A percentile compares a stretch with the other conserved stretches of the same genome.
Conservation (phyloP, 192 early-diverging fungal species). For the Paraglomus occultum region DNA sequence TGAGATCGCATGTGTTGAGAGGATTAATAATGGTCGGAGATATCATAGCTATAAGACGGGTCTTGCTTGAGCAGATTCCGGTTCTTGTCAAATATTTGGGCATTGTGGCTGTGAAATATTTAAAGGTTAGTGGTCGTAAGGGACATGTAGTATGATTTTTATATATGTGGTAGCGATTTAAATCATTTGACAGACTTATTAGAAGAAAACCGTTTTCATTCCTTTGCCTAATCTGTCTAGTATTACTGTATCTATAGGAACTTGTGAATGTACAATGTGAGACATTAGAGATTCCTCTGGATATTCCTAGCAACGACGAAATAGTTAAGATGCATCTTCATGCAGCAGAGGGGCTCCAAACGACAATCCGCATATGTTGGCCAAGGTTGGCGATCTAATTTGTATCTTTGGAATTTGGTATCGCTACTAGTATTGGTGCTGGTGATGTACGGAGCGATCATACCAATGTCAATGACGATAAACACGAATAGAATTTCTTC, state of each 20-base stretch:
- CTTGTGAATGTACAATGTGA: not conserved
- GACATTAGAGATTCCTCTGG: conserved; percentile 10
- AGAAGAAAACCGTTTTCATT: too few relatives aligned
- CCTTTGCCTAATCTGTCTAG: too few relatives aligned
- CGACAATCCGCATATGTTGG: conserved; percentile 19
- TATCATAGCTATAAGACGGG: conserved; percentile 5
- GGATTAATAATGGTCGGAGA: conserved; percentile 23
- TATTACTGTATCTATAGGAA: not conserved
- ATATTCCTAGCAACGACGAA: conserved; percentile 9
- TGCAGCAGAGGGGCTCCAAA: conserved; percentile 18
- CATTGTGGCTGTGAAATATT: conserved; percentile 26
- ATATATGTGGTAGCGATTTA: too few relatives aligned
- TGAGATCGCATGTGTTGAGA: conserved; percentile 14
- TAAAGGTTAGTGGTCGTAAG: conserved; percentile 10
- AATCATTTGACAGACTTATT: too few relatives aligned
- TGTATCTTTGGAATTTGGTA: not conserved
- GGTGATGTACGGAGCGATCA: not conserved
- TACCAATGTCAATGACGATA: too few relatives aligned
- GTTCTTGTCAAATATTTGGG: not conserved
- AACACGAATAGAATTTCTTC: too few relatives aligned
- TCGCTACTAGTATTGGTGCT: not conserved
- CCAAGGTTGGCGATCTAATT: conserved; percentile 8
- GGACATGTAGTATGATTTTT: too few relatives aligned
- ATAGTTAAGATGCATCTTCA: conserved; percentile 6
- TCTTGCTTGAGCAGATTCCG: conserved; percentile 29